Percentiles rank a stretch among this genome's conserved stretches.
Conservation (phyloP, 768 basidiomycete species). For the Panellus pusillus region DNA sequence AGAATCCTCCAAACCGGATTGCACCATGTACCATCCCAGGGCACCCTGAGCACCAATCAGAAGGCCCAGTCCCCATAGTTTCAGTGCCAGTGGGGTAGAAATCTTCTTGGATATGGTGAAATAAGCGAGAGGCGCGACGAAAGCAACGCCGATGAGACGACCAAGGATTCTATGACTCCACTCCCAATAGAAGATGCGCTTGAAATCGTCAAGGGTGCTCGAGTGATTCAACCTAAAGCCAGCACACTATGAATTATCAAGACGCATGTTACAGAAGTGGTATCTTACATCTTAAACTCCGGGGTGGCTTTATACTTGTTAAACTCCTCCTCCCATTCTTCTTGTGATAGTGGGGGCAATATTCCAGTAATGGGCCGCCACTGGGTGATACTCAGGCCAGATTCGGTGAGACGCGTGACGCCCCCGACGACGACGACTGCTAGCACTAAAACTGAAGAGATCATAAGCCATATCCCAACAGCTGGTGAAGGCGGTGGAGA, state of each 20-base stretch:
- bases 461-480: slow-evolving; percentile 83
- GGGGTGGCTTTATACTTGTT: slow-evolving; percentile 93
- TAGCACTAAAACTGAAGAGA: slow-evolving; percentile 84
- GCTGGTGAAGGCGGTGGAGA: slow-evolving; percentile 65
- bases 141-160: slow-evolving; percentile 78
- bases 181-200: slow-evolving; percentile 97
- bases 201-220: slow-evolving; percentile 88
- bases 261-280: slow-evolving; percentile 15
- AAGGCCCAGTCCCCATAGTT: slow-evolving; percentile 68
- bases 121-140: slow-evolving; percentile 83
- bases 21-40: slow-evolving; percentile 99
- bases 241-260: slow-evolving; percentile 4
- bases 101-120: slow-evolving; percentile 74
- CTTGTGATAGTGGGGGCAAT: slow-evolving; percentile 73
- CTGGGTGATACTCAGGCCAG: slow-evolving; percentile 96
- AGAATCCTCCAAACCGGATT: slow-evolving; percentile 87
- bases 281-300: slow-evolving; percentile 85
- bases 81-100: slow-evolving; percentile 56
- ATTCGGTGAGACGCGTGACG: slow-evolving; percentile 94
- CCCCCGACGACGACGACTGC: slow-evolving; percentile 95
- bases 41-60: slow-evolving; percentile 90
- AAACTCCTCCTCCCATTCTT: slow-evolving; percentile 86
- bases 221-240: slow-evolving; percentile 77
- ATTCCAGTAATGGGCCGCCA: slow-evolving; percentile 93
- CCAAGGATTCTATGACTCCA: slow-evolving; percentile 95